Evolutionary conservation across 73 alveolate species (phyloP).

Genomic region (Tetrahymena borealis): DNA sequence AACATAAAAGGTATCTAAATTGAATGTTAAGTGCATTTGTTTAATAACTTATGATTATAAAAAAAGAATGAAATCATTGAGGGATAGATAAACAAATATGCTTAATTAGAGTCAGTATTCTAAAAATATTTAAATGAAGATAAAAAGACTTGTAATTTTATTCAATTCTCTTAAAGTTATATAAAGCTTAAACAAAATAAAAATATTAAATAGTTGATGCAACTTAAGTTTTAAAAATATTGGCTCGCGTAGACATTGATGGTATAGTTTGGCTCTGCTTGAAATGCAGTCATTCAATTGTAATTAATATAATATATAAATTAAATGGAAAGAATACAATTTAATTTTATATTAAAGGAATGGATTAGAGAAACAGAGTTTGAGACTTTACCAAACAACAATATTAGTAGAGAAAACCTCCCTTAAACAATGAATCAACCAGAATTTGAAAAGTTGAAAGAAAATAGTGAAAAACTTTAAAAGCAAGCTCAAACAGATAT

Average conservation of each 20-base stretch:
- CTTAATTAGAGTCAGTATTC: not conserved
- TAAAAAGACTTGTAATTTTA: not conserved
- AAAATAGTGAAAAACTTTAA: not conserved
- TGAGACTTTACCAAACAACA: not conserved
- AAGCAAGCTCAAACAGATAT: not conserved
- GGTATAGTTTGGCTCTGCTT: not conserved
- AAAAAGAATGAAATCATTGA: not conserved
- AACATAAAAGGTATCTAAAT: not conserved
- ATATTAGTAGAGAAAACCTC: no score
- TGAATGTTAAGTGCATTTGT: not conserved
- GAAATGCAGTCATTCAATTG: not conserved
- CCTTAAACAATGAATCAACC: not conserved
- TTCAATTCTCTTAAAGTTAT: not conserved
- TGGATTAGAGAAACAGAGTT: not conserved
- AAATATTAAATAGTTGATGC: not conserved
- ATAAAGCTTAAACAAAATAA: not conserved
- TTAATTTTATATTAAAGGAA: not conserved
- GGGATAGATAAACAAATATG: not conserved
- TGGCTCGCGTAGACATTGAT: not conserved
- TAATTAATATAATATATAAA: not conserved
- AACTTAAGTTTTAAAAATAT: not conserved
- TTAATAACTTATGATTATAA: not conserved
- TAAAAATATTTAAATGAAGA: not conserved
- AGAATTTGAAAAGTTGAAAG: not conserved
- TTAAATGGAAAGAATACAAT: not conserved